Evolutionary conservation across 2,329 filamentous ascomycete genomes (phyloP).

Genomic region (Dactylonectria macrodidyma): DNA sequence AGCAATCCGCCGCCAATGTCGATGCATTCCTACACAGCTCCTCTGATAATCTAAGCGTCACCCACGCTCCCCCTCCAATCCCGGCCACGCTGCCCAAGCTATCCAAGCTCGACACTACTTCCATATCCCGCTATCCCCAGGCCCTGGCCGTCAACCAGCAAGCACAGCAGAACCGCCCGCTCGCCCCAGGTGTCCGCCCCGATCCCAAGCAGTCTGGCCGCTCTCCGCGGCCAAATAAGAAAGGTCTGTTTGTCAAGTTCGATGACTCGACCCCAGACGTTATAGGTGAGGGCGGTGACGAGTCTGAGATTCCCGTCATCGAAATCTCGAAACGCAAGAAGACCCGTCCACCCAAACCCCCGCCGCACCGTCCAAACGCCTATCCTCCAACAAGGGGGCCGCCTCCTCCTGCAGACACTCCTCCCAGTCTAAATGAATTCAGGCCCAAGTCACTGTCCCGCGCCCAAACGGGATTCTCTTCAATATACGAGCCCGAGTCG

Average conservation of each 20-base stretch:
- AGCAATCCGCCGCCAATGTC: slow-evolving; percentile 62
- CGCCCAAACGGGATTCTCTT: slow-evolving; percentile 47
- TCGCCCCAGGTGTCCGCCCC: slow-evolving; percentile 53
- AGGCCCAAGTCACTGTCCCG: slow-evolving; percentile 63
- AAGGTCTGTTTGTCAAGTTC: slow-evolving; percentile 83
- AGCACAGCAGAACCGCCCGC: slow-evolving; percentile 61
- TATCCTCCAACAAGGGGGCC: slow-evolving; percentile 29
- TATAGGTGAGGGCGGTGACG: slow-evolving; percentile 93
- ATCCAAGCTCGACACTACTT: slow-evolving; percentile 69
- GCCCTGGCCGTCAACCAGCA: slow-evolving; percentile 62
- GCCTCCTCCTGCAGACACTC: slow-evolving; percentile 29
- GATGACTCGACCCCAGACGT: slow-evolving; percentile 80
- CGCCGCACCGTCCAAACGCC: slow-evolving; percentile 42
- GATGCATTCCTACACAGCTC: slow-evolving; percentile 72
- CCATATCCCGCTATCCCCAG: slow-evolving; percentile 70
- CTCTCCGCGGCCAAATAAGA: slow-evolving; percentile 67
- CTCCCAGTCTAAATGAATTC: slow-evolving; percentile 60
- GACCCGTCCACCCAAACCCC: slow-evolving; percentile 53
- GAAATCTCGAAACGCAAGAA: slow-evolving; percentile 77
- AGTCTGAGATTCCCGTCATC: slow-evolving; percentile 79
- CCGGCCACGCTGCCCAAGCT: slow-evolving; percentile 63
- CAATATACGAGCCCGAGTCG: slow-evolving; percentile 43
- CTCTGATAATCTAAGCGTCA: slow-evolving; percentile 68
- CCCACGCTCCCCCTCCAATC: slow-evolving; percentile 64
- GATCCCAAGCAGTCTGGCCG: slow-evolving; percentile 60